These are phyloP conservation scores for Mrakia frigida DNA, from an alignment of 768 basidiomycete genomes.

Conservation along the genomic window DNA sequence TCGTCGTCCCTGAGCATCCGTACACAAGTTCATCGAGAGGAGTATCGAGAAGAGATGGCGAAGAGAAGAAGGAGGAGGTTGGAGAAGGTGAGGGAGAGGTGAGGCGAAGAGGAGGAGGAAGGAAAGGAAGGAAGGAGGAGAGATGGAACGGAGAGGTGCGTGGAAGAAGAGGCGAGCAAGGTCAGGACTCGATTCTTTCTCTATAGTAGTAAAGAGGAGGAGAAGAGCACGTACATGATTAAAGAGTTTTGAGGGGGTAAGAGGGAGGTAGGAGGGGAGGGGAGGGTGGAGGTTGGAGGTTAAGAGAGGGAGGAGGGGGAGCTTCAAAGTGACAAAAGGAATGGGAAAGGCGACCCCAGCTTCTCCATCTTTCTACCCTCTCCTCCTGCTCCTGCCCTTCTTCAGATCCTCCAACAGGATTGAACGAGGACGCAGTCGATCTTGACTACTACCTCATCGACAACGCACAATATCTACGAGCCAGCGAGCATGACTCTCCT, in stretches of 20 bases:
- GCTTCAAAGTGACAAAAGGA: not conserved
- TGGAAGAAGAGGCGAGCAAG: conserved; percentile 19
- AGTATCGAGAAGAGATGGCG: not conserved
- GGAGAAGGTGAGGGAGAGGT: not conserved
- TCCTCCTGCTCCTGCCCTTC: too few species aligned
- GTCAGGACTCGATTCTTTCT: not conserved
- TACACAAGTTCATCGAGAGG: not conserved
- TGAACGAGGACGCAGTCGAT: too few species aligned
- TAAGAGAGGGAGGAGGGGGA: not conserved
- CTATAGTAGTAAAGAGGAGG: not conserved
- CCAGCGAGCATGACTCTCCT: too few species aligned
- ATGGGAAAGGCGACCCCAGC: too few species aligned
- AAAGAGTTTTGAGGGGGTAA: conserved; percentile 2
- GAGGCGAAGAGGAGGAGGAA: conserved; percentile 20
- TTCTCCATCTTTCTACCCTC: too few species aligned
- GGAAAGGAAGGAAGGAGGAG: conserved; percentile 20
- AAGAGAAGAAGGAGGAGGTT: not conserved
- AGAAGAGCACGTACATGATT: not conserved
- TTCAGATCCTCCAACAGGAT: too few species aligned
- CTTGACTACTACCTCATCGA: too few species aligned
- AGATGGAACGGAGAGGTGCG: not conserved
- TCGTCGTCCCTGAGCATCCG: conserved; percentile 51
- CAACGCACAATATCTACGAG: too few species aligned
- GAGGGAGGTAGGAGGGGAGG: not conserved
- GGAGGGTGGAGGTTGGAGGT: not conserved